Evolutionary conservation across 179 eudicot species (phyloP), one percentile per base, ranked within the genome.

Genomic region (Patellifolia procumbens): DNA sequence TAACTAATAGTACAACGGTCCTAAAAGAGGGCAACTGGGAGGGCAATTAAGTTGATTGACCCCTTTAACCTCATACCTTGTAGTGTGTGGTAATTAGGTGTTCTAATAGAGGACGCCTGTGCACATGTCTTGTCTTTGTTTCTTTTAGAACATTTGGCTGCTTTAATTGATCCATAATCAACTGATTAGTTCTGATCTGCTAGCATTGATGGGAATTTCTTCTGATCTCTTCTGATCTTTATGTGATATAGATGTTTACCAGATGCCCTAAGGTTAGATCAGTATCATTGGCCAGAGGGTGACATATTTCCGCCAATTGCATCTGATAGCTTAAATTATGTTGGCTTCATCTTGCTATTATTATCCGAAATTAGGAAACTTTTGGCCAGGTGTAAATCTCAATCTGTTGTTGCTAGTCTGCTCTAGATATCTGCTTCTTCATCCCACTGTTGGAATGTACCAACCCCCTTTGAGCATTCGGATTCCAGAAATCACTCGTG

Each of bases 231-330:
- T 8, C 16, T 31, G 64, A 52, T 53, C 55, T 28, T 62, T 63
- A 20, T 73, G 10, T 56, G 52, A 56, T 45, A 43, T 45, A 65
- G 28, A 65, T 73, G 64, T 43, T 39, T 61, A 52, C 72, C 61
- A 37, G 72, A 58, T 65, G 7, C 34, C 28, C 32, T 55, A 15
- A 4, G 24, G n/a, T 66, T 46, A 35, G 4, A 56, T 68, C 56
- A 31, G 17, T 56, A 11, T 66, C 65, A 73, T 42, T 56, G 68
- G 32, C 35, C 55, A 45, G 68, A 45, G 43, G 12, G 20, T 37
- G 20, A n/a, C 34, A 16, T 34, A 19, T 35, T 26, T 52, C 15
- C 3, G 73, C 43, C 43, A n/a, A 2, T 11, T 58, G 56, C 19
- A 49, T 39, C 42, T 73, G 16, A 22, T 17, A 32, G 63, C 24